A percentile compares a stretch with the other conserved stretches of the same genome.
Conservation (phyloP, 176 grass and related monocot genomes). For the Cenchrus purpureus region DNA sequence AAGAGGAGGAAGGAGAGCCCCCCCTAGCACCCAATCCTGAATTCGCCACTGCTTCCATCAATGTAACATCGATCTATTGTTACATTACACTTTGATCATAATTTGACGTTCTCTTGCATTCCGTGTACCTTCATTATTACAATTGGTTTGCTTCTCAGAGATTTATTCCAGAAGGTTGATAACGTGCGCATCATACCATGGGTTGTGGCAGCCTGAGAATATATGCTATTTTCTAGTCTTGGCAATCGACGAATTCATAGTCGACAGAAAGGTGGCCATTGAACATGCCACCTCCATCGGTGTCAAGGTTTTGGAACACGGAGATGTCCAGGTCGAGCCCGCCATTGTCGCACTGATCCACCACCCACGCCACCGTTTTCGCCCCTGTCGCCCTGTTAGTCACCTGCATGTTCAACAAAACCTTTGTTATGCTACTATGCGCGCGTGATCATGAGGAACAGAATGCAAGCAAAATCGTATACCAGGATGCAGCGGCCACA, state of each 20-base stretch:
- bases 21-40: too few species aligned
- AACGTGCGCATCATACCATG: too few species aligned
- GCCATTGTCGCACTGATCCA: slow-evolving; percentile 60
- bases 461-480: neutral
- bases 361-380: slow-evolving; percentile 47
- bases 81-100: too few species aligned
- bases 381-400: slow-evolving; percentile 50
- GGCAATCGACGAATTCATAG: slow-evolving; percentile 51
- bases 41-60: too few species aligned
- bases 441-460: neutral
- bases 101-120: too few species aligned
- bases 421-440: too few species aligned
- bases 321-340: slow-evolving; percentile 60
- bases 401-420: slow-evolving; percentile 25
- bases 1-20: too few species aligned
- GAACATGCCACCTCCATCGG: slow-evolving; percentile 38
- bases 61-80: too few species aligned
- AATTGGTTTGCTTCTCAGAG: too few species aligned
- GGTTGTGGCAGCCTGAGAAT: neutral
- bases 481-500: slow-evolving; percentile 74
- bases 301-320: slow-evolving; percentile 60
- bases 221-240: neutral
- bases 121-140: too few species aligned
- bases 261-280: slow-evolving; percentile 48
- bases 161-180: too few species aligned